phyloP scores from a whole-genome alignment of 768 basidiomycete genomes.

The Mycena polygramma region DNA sequence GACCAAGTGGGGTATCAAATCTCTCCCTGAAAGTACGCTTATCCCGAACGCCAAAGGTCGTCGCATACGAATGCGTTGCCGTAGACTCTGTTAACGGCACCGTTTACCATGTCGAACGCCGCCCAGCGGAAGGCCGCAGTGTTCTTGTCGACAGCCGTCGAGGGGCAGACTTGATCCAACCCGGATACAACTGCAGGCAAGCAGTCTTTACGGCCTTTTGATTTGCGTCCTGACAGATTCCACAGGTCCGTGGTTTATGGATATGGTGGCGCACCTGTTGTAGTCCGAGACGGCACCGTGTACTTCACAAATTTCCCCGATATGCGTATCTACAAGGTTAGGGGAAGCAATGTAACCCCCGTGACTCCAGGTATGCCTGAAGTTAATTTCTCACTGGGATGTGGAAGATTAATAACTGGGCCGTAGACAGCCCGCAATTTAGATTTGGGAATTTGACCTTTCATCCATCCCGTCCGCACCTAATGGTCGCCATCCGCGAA shows the following conservation, averaged over 20 bases:
- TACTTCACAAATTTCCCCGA: constrained; percentile 25
- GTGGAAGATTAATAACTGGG: no score
- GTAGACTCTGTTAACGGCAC: background rate
- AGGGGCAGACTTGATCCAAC: background rate
- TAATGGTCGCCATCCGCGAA: constrained; percentile 20
- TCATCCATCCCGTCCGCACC: constrained; percentile 10
- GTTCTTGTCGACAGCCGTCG: constrained; percentile 14
- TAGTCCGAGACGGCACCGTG: background rate
- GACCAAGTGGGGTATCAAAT: constrained; percentile 1
- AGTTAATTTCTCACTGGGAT: background rate
- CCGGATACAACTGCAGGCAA: constrained; percentile 5
- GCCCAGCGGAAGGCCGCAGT: constrained; percentile 8
- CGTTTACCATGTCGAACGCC: constrained; percentile 18
- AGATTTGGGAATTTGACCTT: constrained; percentile 18
- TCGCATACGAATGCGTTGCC: constrained; percentile 19
- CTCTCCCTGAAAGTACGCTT: background rate
- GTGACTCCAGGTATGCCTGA: constrained; percentile 18
- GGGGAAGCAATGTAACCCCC: background rate
- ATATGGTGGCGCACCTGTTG: constrained; percentile 14
- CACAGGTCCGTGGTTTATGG: constrained; percentile 19
- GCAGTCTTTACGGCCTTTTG: background rate
- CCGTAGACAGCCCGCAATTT: no score
- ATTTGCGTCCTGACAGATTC: background rate
- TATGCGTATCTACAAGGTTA: constrained; percentile 19
- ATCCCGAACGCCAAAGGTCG: background rate